A percentile compares a stretch with the other conserved stretches of the same genome.
Evolutionary conservation across 2,329 filamentous ascomycete genomes (phyloP).

Genomic region (Penicillium sp.): DNA sequence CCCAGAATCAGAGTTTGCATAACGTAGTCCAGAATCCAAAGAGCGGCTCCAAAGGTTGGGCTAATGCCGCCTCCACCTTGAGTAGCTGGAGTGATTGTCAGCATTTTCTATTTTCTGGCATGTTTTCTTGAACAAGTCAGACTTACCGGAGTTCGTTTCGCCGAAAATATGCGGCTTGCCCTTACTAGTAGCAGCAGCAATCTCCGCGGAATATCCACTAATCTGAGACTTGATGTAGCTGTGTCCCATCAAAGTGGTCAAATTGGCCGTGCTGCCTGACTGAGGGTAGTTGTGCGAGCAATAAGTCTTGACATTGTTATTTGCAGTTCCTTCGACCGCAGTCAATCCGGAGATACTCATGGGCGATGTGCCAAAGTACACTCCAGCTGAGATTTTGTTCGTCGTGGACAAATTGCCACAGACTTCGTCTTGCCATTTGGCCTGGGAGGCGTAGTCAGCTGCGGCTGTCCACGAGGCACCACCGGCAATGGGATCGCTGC

Average conservation of each 20-base stretch:
- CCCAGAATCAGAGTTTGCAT: conserved; percentile 36
- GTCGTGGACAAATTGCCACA: conserved; percentile 31
- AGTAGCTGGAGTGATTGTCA: conserved; percentile 28
- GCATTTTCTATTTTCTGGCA: not conserved
- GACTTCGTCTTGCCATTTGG: conserved; percentile 38
- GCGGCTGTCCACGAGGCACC: conserved; percentile 34
- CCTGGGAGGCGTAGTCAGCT: conserved; percentile 36
- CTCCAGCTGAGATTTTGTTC: conserved; percentile 37
- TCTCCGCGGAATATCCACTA: conserved; percentile 44
- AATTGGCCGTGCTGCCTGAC: conserved; percentile 39
- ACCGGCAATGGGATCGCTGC: conserved; percentile 29
- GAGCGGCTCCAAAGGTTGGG: conserved; percentile 52
- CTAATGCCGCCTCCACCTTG: conserved; percentile 45
- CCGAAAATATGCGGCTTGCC: conserved; percentile 53
- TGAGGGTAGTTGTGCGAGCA: conserved; percentile 55
- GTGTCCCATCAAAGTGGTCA: conserved; percentile 51
- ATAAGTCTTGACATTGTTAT: conserved; percentile 46
- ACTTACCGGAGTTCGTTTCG: conserved; percentile 53
- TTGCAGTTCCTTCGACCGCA: conserved; percentile 40
- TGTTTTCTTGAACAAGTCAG: not conserved
- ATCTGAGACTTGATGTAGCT: conserved; percentile 45
- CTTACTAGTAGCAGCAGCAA: conserved; percentile 41
- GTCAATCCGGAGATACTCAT: conserved; percentile 44
- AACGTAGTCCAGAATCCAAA: conserved; percentile 56
- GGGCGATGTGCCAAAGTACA: conserved; percentile 36